These are phyloP conservation scores for Hymenoscyphus linearis DNA, from an alignment of 2,329 filamentous ascomycete genomes.

Conservation along the genomic window DNA sequence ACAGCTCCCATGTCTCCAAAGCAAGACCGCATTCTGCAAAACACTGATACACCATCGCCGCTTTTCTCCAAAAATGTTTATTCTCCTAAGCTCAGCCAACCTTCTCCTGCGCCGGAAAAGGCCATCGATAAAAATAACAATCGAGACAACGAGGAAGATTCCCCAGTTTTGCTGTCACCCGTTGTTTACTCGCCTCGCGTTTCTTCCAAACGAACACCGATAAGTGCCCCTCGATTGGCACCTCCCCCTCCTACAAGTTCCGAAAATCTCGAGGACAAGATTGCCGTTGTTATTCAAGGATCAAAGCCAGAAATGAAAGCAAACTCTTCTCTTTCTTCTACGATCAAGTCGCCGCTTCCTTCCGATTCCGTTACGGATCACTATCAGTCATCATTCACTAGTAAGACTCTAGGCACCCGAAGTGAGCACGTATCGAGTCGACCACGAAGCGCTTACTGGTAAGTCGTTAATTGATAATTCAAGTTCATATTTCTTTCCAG, in stretches of 20 bases:
- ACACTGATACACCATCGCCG: background rate
- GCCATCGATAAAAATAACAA: background rate
- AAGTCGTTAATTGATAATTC: constrained; percentile 3
- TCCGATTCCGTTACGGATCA: constrained; percentile 13
- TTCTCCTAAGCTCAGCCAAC: background rate
- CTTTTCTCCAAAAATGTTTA: background rate
- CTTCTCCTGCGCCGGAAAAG: background rate
- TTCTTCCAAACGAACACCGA: background rate
- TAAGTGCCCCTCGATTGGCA: background rate
- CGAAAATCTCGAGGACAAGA: background rate
- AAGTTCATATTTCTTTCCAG: background rate
- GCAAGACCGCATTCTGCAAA: background rate
- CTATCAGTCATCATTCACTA: constrained; percentile 10
- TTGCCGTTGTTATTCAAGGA: background rate
- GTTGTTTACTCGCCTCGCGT: constrained; percentile 1
- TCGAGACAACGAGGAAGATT: background rate
- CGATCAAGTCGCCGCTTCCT: constrained; percentile 9
- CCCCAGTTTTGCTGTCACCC: constrained; percentile 1
- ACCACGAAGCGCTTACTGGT: constrained; percentile 21
- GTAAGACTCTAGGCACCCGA: constrained; percentile 9
- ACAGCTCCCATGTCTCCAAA: background rate
- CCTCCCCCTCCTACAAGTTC: background rate
- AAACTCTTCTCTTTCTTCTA: background rate
- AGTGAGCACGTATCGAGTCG: constrained; percentile 11
- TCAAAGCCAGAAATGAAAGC: background rate